Evolutionary conservation across 768 basidiomycete species (phyloP).

Genomic region (Amyloporia xantha): DNA sequence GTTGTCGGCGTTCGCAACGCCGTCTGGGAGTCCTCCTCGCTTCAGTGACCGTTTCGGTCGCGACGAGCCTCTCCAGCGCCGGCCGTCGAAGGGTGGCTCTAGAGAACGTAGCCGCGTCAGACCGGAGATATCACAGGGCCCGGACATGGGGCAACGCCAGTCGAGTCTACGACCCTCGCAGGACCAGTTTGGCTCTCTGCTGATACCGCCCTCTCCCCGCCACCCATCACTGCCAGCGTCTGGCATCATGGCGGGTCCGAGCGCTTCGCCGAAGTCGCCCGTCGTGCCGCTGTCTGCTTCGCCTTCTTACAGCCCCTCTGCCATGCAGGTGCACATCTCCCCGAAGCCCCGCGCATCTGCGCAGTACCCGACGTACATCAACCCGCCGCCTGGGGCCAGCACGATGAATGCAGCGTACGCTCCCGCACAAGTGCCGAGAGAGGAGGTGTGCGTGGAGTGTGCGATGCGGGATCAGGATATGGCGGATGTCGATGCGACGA

Average conservation of each 20-base stretch:
- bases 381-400: constrained; percentile 42
- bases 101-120: constrained; percentile 3
- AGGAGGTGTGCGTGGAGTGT: constrained; percentile 93
- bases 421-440: constrained; percentile 44
- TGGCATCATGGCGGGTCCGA: constrained; percentile 26
- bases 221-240: constrained; percentile 39
- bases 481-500: constrained; percentile 88
- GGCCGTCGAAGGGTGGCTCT: constrained; percentile 7
- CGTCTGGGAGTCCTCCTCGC: constrained; percentile 7
- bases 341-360: constrained; percentile 60
- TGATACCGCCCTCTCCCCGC: constrained; percentile 34
- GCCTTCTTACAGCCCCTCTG: constrained; percentile 21
- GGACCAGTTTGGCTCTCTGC: constrained; percentile 23
- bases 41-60: constrained; percentile 7
- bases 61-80: constrained; percentile 5
- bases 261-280: constrained; percentile 32
- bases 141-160: constrained; percentile 22
- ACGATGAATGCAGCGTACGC: constrained; percentile 58
- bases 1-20: constrained; percentile 8
- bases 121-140: constrained; percentile 6
- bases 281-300: constrained; percentile 47
- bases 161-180: constrained; percentile 15
- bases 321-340: constrained; percentile 53
- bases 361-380: constrained; percentile 75
- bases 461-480: constrained; percentile 99